These are phyloP conservation scores for Solanum lignicaule DNA, from an alignment of 257 asterid species.

Conservation along the genomic window DNA sequence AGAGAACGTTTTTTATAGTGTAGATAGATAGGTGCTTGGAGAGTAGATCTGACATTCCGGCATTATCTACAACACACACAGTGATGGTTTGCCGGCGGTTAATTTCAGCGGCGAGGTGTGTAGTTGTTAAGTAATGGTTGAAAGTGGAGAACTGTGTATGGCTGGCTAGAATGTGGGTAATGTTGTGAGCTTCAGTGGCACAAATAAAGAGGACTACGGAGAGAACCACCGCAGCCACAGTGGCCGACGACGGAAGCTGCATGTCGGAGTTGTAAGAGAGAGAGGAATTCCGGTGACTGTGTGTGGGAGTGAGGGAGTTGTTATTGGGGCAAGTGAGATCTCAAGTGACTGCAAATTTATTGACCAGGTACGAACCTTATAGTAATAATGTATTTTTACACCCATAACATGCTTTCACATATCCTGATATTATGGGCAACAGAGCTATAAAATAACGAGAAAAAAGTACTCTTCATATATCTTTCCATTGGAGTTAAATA, in stretches of 20 bases:
- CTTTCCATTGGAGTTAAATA: no score
- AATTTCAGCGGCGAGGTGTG: constrained; percentile 57
- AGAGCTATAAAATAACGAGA: no score
- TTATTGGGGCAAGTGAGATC: constrained; percentile 11
- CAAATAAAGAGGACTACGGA: constrained; percentile 9
- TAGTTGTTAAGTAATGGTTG: constrained; percentile 45
- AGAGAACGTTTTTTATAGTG: constrained; percentile 39
- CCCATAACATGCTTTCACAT: neutral
- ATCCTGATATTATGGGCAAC: neutral
- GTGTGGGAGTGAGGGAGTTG: neutral
- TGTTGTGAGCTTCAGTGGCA: constrained; percentile 40
- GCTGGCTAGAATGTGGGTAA: constrained; percentile 40
- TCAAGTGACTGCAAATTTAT: constrained; percentile 11
- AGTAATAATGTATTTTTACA: neutral
- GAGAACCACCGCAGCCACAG: constrained; percentile 19
- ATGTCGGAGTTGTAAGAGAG: constrained; percentile 10
- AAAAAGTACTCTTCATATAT: no score
- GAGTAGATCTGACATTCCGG: constrained; percentile 57
- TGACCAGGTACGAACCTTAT: neutral
- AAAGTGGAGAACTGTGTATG: constrained; percentile 46
- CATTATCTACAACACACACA: constrained; percentile 51
- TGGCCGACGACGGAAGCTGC: constrained; percentile 34
- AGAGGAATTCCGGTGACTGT: neutral
- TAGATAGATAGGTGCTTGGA: constrained; percentile 27
- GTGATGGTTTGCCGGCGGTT: constrained; percentile 54